A percentile compares a stretch with the other conserved stretches of the same genome.
phyloP scores from a whole-genome alignment of 495 filamentous ascomycete species.

The Venustampulla echinocandica region DNA sequence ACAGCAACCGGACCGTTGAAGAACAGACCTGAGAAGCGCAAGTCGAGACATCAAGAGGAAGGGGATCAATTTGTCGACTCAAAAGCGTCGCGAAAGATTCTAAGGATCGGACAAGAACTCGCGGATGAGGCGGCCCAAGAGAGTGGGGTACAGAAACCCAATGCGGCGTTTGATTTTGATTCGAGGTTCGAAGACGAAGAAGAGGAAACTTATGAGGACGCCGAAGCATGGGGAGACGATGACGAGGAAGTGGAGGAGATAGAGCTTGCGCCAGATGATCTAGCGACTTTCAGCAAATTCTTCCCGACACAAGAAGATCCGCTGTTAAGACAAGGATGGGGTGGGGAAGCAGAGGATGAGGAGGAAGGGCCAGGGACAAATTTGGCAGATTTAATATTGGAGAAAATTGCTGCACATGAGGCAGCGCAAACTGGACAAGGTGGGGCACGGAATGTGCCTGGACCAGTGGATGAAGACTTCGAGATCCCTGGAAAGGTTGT shows the following conservation, averaged over 20 bases:
- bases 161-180: constrained; percentile 58
- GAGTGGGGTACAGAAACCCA: constrained; percentile 32
- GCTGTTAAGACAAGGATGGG: constrained; percentile 42
- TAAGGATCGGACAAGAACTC: constrained; percentile 76
- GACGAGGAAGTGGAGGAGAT: constrained; percentile 69
- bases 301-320: constrained; percentile 54
- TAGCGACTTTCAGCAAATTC: constrained; percentile 86
- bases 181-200: constrained; percentile 44
- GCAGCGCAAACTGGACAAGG: constrained; percentile 44
- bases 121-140: constrained; percentile 64
- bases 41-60: constrained; percentile 46
- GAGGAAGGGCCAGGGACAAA: constrained; percentile 53
- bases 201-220: constrained; percentile 47
- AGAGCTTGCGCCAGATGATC: constrained; percentile 82
- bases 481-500: constrained; percentile 84
- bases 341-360: constrained; percentile 31
- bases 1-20: constrained; percentile 53
- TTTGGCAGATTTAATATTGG: constrained; percentile 82
- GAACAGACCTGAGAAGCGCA: constrained; percentile 48
- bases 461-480: constrained; percentile 64
- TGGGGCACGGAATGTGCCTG: constrained; percentile 22
- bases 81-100: constrained; percentile 76
- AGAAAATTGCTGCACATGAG: constrained; percentile 91
- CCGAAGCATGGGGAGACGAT: constrained; percentile 48
- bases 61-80: constrained; percentile 71